Evolutionary conservation across 768 basidiomycete species (phyloP), one percentile per base, ranked within the genome.

Genomic region (Epithele typhae): DNA sequence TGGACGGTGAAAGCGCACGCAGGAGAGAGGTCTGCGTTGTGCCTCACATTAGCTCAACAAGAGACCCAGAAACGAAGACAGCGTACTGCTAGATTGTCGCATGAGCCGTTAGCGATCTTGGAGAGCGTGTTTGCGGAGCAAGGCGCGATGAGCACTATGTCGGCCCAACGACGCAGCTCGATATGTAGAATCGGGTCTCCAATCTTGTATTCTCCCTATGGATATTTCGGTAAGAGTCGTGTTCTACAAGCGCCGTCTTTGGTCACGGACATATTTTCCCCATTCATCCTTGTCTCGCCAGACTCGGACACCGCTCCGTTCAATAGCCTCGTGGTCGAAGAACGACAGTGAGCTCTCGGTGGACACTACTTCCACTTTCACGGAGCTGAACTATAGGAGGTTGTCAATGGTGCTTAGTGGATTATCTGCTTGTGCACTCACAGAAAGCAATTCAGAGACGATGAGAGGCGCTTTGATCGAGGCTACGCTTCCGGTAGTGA

Each of bases 121-220:
- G 92, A 81, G 17, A 99, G 77, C 1, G 92, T 94, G 64, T 96
- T 97, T n/a, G 95, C 94, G 1, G 92, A 93, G 60, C 93, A 97
- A 0, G 96, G 96, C 0, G 92, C 92, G 40, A 99, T 77, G 39
- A 99, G 82, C 41, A 98, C 93, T 41, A 97, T 68, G 59, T 99
- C 93, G 37, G 95, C 93, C 96, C 96, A 98, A 45, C 84, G 71
- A 25, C 92, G 69, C 2, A 96, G 81, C 68, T 99, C 93, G 46
- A 98, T 98, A 65, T 99, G 96, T 22, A 97, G 74, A 45, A 98
- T 95, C 0, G 92, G 92, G 57, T 97, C 87, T 1, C 92, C 89
- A 38, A 94, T 79, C 50, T 76, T 77, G 59, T 79, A 89, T 57
- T 75, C 76, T 19, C 70, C 76, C 92, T 94, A 60, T 30, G 14